Evolutionary conservation across 768 basidiomycete species (phyloP), one percentile per base, ranked within the genome.

Genomic region (Xerocomus spinulosus): DNA sequence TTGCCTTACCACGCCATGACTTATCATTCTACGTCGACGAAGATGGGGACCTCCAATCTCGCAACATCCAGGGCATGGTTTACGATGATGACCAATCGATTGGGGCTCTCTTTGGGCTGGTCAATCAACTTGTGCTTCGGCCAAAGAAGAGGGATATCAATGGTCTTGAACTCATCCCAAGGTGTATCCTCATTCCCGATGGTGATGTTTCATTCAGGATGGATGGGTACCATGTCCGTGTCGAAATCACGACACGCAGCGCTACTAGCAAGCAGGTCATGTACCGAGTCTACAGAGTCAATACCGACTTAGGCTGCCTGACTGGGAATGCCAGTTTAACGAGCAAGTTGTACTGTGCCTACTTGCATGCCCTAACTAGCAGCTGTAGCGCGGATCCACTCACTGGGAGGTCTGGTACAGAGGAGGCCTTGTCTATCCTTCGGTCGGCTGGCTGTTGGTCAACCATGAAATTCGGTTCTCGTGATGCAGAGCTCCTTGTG

Each of bases 281-380:
- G 5, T 69, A 57, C 46, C 52, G 61, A 15, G 56, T 54, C 14
- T 71, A 67, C 35, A 36, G 32, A 5, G 46, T 69, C n/a, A 59
- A 70, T 42, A 46, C 47, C 8, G 50, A 61, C n/a, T 49, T 72
- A 4, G 60, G 67, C 9, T 53, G 62, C 24, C 55, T 71, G 17
- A 43, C 29, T 1, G 47, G 47, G 9, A 42, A 42, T 15, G 9
- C 15, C 2, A 36, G 23, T 2, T 35, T 70, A 44, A 52, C 51
- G 0, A 64, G 59, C 48, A 55, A 57, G 34, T 53, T 75, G 10
- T 75, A 64, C 51, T 65, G 62, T 36, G 63, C 70, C 1, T 73
- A 75, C 46, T 61, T 79, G 9, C 77, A 79, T 40, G 71, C 73
- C 13, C 46, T 74, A 8, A 77, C 70, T 0, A 70, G 70, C 20